Base-by-base conservation (phyloP, 306 rosid genomes). In the Acacia confusa region DNA sequence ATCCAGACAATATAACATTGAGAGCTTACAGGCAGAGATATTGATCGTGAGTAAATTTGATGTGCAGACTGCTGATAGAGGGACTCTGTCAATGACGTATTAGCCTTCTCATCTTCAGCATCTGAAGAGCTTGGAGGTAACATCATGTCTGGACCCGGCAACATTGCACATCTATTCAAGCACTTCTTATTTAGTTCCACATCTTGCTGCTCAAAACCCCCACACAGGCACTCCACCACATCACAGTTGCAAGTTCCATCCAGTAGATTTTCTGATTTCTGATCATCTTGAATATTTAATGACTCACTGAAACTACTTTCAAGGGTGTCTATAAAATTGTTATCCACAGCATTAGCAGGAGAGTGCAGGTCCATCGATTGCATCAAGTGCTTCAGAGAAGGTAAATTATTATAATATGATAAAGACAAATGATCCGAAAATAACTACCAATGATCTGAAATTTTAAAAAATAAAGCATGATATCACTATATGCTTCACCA, bases 361-460 rank as follows among this genome's bases (percentile, higher is more conserved):
- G 83, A 84, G 76, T 55, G 82, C 40, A 78, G 43, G 81, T 88
- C 97, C 98, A 91, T 94, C 80, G 81, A 80, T 87, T 72, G 86
- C 41, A 66, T 74, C 57, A 80, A 30, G 79, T 76, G 74, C 92
- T 90, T 82, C 90, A 85, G 28, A 44, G 20, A 43, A 22, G 14
- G 27, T 27, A 47, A 60, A 65, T 2, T 65, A 32, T 65, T 22
- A 15, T 70, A 17, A 32, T 13, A 74, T 34, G 38, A 36, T 76
- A 78, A 16, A 69, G 61, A 20, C 57, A 40, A 80, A 68, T 55
- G 47, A 50, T 32, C 41, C 15, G 24, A 73, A 30, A 36, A 72
- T 7, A 75, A 36, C 16, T 22, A 57, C 9, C 70, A 79, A 9
- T 77, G 60, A 47, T 67, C 50, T 64, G 30, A 43, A 38, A 30